These are phyloP conservation scores for Sabuloglossum arenarium DNA, from an alignment of 495 filamentous ascomycete genomes.

Conservation along the genomic window DNA sequence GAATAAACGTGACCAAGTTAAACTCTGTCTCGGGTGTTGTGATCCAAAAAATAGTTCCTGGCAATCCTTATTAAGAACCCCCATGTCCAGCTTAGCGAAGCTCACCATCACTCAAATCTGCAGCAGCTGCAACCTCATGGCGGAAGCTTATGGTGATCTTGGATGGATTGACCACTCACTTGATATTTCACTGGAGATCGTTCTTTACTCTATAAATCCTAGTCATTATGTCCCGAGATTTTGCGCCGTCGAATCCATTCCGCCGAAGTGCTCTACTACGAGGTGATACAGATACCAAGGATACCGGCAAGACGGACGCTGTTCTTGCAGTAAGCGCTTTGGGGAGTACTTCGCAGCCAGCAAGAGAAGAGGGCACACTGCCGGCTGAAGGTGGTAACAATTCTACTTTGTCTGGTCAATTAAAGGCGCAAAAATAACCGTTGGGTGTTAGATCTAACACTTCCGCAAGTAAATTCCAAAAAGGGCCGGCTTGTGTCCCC, in stretches of 20 bases:
- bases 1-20: not conserved
- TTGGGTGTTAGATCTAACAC: not conserved
- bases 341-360: not conserved
- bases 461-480: not conserved
- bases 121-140: not conserved
- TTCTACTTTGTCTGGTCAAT: not conserved
- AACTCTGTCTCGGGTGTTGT: not conserved
- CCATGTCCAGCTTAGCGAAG: conserved; percentile 4
- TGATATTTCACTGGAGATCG: not conserved
- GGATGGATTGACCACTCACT: not conserved
- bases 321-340: not conserved
- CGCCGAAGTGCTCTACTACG: not conserved
- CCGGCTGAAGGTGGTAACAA: not conserved
- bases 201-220: not conserved
- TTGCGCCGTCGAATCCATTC: conserved; percentile 4
- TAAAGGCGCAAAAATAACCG: not conserved
- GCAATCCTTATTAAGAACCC: conserved; percentile 7
- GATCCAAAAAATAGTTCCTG: not conserved
- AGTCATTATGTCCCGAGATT: conserved; percentile 1
- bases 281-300: not conserved
- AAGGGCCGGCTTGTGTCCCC: not conserved
- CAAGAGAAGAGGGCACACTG: not conserved
- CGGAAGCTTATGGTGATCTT: not conserved
- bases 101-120: not conserved
- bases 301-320: not conserved